Conservation (phyloP, 2,329 filamentous ascomycete genomes). For the Fusarium clavum region DNA sequence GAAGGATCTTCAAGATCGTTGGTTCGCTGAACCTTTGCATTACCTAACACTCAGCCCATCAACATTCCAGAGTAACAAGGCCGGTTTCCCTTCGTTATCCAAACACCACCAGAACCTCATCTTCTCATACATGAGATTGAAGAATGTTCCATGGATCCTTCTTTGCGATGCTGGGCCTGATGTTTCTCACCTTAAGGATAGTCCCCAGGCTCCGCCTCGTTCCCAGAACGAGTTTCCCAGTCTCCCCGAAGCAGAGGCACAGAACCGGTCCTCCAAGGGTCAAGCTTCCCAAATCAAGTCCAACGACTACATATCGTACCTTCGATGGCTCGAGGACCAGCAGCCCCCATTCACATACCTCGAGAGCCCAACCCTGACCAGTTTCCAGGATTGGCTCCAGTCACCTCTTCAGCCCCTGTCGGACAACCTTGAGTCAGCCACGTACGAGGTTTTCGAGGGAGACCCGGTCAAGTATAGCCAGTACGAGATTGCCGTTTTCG, state of each 20-base stretch:
- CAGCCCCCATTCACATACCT: slow-evolving; percentile 72
- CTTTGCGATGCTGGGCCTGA: slow-evolving; percentile 71
- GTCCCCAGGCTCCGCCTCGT: slow-evolving; percentile 42
- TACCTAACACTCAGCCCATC: slow-evolving; percentile 66
- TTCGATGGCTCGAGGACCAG: slow-evolving; percentile 84
- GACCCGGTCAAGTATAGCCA: slow-evolving; percentile 98
- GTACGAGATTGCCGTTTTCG: slow-evolving; percentile 86
- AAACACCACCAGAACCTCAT: slow-evolving; percentile 72
- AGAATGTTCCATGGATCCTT: slow-evolving; percentile 71
- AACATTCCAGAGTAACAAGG: slow-evolving; percentile 70
- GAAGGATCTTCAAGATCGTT: slow-evolving; percentile 70
- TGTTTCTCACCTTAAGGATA: slow-evolving; percentile 48
- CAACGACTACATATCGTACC: slow-evolving; percentile 75
- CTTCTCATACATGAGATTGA: slow-evolving; percentile 72
- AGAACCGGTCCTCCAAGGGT: slow-evolving; percentile 47
- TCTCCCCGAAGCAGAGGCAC: slow-evolving; percentile 70
- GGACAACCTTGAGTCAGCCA: slow-evolving; percentile 96
- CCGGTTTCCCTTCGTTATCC: slow-evolving; percentile 70
- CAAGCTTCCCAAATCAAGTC: slow-evolving; percentile 42
- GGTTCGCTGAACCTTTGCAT: slow-evolving; percentile 76
- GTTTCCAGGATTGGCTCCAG: slow-evolving; percentile 93
- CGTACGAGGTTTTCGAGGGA: slow-evolving; percentile 98
- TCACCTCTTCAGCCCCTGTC: slow-evolving; percentile 93
- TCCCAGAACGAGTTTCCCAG: slow-evolving; percentile 73
- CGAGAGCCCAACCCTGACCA: slow-evolving; percentile 64